Evolutionary conservation across 2,329 filamentous ascomycete species (phyloP).

Genomic region (Aureobasidium vineae): DNA sequence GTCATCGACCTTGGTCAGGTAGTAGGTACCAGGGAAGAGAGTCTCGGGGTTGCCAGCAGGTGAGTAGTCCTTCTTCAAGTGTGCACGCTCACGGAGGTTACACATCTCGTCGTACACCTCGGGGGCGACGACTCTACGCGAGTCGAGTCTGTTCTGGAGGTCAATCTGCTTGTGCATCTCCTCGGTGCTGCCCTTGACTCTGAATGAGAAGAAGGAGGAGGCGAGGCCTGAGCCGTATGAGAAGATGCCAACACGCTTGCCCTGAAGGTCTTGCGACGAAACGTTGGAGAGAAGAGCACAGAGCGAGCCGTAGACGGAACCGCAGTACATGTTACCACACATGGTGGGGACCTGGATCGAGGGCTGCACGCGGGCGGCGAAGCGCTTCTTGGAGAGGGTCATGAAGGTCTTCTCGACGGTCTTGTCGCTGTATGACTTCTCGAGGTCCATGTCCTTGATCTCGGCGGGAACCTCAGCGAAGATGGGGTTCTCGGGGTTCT

Average conservation of each 20-base stretch:
- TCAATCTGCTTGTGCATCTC: conserved; percentile 51
- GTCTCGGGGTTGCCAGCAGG: conserved; percentile 47
- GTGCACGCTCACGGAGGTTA: conserved; percentile 52
- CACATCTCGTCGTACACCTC: conserved; percentile 55
- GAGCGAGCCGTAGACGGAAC: conserved; percentile 52
- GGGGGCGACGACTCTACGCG: conserved; percentile 47
- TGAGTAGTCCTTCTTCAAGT: conserved; percentile 52
- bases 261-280: conserved; percentile 46
- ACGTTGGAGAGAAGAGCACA: conserved; percentile 50
- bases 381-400: conserved; percentile 53
- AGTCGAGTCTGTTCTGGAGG: conserved; percentile 48
- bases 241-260: conserved; percentile 54
- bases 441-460: conserved; percentile 48
- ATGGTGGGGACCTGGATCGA: conserved; percentile 52
- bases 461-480: conserved; percentile 53
- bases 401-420: conserved; percentile 55
- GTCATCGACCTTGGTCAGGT: conserved; percentile 51
- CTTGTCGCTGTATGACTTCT: conserved; percentile 52
- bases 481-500: conserved; percentile 48
- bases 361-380: conserved; percentile 51
- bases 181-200: conserved; percentile 48
- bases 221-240: conserved; percentile 55
- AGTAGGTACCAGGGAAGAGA: conserved; percentile 51
- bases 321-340: conserved; percentile 58
- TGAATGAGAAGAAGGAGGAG: conserved; percentile 52